Base-by-base conservation (phyloP, 2,329 filamentous ascomycete genomes). In the Penicillium sp. region DNA sequence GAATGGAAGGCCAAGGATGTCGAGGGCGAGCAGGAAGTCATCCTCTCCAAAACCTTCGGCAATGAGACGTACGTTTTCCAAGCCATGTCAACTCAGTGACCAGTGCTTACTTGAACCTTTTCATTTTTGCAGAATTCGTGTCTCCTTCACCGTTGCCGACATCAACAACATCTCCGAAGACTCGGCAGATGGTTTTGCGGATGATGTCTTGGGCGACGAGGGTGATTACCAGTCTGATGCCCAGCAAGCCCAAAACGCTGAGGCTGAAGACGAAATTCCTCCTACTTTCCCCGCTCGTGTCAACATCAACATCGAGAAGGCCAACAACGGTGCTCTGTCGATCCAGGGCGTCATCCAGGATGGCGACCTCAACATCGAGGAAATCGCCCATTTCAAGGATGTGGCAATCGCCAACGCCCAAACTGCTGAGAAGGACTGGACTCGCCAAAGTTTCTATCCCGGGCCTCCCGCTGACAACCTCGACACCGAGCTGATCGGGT, bases 391-490 rank as follows among this genome's bases (percentile, higher is more conserved):
- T 75, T 93, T 87, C 72, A 73, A 78, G 54, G 82, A 89, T 54
- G 74, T 83, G 44, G 80, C 84, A 41, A 71, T 93, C 48, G 87
- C 90, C 28, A 80, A 86, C 61, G 79, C 84, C 47, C 73, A 82
- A 57, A 80, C 75, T 34, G 80, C 86, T 48, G 87, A 94, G 59
- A 76, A 79, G 61, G 79, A 84, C 51, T 88, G 87, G 75, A 72
- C 77, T 55, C 77, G 86, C 58, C 78, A 84, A 64, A 80, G 80
- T 48, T 68, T 88, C 52, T 98, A 96, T 72, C 82, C 85, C 28
- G 92, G 92, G 39, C 92, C 92, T 45, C 85, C 87, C 38, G 96
- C 95, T 65, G 82, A 80, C 68, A 94, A 86, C 72, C 80, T 98
- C 42, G 92, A 98, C 62, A 88, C 95, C 71, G 90, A 96, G 63